Conservation (phyloP, 2,329 filamentous ascomycete species). For the Diaporthe nobilis region DNA sequence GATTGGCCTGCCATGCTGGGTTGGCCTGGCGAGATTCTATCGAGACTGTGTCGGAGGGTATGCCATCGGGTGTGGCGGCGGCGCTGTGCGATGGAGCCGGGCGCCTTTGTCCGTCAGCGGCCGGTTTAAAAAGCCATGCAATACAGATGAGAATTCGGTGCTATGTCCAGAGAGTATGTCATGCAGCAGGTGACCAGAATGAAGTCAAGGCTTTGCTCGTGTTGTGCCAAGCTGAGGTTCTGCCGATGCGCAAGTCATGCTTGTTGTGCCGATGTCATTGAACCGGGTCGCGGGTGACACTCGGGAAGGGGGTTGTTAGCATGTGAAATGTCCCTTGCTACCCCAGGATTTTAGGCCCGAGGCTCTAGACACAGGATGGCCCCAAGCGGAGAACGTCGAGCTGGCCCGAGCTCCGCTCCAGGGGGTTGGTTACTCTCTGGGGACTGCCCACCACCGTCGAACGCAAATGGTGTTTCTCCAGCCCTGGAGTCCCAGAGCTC, state of each 20-base stretch:
- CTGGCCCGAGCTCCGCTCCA: conserved; percentile 9
- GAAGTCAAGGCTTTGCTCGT: neutral
- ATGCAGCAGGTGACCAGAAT: neutral
- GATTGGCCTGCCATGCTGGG: conserved; percentile 86
- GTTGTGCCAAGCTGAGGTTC: conserved; percentile 36
- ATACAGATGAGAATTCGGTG: neutral
- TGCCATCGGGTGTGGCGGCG: conserved; percentile 32
- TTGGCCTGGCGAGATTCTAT: conserved; percentile 18
- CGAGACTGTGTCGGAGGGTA: neutral
- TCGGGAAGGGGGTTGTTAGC: conserved; percentile 12
- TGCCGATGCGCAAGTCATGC: conserved; percentile 11
- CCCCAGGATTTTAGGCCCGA: conserved; percentile 28
- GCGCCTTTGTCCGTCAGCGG: neutral
- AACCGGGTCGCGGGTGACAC: neutral
- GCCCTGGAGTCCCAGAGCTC: neutral
- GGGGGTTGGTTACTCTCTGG: neutral
- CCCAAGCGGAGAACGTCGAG: conserved; percentile 22
- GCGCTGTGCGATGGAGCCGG: conserved; percentile 20
- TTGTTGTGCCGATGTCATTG: conserved; percentile 31
- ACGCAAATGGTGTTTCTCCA: neutral
- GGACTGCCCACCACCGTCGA: neutral
- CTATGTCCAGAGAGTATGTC: neutral
- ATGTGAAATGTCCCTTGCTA: conserved; percentile 34
- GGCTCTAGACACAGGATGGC: conserved; percentile 5
- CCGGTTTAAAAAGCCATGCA: conserved; percentile 6